Percentiles rank a stretch among this genome's conserved stretches.
Conservation (phyloP, 148 eudicot genomes). For the Spergularia bocconei region DNA sequence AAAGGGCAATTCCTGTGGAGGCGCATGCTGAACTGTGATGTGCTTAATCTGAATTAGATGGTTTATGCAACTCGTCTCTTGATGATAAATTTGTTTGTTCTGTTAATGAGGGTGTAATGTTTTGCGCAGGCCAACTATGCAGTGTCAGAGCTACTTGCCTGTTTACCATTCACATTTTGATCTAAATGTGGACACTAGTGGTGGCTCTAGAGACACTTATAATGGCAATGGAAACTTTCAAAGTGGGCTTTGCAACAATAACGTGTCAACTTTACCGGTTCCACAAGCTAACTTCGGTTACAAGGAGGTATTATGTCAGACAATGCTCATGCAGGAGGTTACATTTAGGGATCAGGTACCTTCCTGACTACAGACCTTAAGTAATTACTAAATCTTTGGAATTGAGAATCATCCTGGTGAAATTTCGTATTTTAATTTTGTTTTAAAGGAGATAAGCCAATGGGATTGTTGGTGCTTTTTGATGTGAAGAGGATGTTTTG, state of each 20-base stretch:
- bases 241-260: slow-evolving; percentile 28
- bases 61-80: background rate
- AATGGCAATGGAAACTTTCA: slow-evolving; percentile 26
- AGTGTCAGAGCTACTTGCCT: slow-evolving; percentile 46
- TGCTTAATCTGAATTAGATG: background rate
- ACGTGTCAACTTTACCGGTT: slow-evolving; percentile 18
- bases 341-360: slow-evolving; percentile 58
- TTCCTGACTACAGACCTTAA: background rate
- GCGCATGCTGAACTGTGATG: background rate
- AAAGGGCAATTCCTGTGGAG: background rate
- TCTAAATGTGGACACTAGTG: slow-evolving; percentile 34
- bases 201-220: slow-evolving; percentile 27
- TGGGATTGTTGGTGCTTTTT: background rate
- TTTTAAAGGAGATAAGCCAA: too few species aligned
- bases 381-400: background rate
- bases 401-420: background rate
- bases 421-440: background rate
- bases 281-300: slow-evolving; percentile 26
- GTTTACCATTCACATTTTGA: slow-evolving; percentile 38
- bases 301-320: slow-evolving; percentile 52
- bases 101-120: slow-evolving; percentile 11
- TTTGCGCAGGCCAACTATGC: slow-evolving; percentile 40
- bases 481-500: too few species aligned
- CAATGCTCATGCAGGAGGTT: slow-evolving; percentile 53
- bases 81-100: background rate